Conservation (phyloP, 73 alveolate genomes). For the Paramecium tetraurelia region DNA sequence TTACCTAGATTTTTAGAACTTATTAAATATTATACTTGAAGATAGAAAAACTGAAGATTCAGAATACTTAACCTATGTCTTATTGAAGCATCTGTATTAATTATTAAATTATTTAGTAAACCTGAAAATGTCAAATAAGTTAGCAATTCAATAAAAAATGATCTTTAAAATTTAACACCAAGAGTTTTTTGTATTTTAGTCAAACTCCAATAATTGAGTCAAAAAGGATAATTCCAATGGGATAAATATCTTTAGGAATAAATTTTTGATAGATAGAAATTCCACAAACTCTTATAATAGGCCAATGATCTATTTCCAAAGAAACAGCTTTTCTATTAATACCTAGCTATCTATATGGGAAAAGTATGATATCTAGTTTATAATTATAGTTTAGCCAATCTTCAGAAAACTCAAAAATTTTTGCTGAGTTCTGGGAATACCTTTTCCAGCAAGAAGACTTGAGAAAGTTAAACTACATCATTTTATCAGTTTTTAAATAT, state of each 20-base stretch:
- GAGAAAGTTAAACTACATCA: background rate
- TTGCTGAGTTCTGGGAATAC: background rate
- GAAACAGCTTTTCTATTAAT: background rate
- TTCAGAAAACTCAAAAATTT: background rate
- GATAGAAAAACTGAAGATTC: constrained; percentile 26
- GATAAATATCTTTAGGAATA: constrained; percentile 14
- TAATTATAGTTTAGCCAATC: background rate
- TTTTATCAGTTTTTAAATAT: background rate
- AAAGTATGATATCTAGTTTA: background rate
- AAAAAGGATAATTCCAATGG: constrained; percentile 11
- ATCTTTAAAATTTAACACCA: background rate
- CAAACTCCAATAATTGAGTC: background rate
- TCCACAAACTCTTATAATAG: background rate
- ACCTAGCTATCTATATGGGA: background rate
- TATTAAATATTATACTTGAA: background rate
- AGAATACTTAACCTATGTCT: background rate
- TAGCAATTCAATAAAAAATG: background rate
- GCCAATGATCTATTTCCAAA: background rate
- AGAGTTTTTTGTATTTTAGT: background rate
- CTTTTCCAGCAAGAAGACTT: background rate
- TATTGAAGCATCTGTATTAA: background rate
- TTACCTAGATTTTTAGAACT: background rate
- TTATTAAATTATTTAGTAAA: background rate
- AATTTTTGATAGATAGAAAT: constrained; percentile 13
- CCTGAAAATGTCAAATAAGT: background rate